Conservation (phyloP, 176 grass and related monocot genomes). For the Olyra latifolia region DNA sequence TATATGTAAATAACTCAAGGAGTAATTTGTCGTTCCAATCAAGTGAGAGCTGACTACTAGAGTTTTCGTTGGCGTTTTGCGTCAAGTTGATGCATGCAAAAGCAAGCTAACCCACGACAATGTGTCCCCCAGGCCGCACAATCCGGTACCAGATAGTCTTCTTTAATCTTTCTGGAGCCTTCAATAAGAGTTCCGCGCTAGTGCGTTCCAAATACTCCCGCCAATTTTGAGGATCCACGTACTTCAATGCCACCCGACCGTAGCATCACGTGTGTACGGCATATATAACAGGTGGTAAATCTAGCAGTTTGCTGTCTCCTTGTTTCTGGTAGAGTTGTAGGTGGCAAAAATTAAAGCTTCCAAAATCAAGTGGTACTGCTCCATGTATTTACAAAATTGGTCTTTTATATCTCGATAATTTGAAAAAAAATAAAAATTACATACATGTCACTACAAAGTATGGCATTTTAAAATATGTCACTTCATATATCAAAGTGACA, state of each 20-base stretch:
- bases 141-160: neutral
- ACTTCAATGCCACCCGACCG: neutral
- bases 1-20: neutral
- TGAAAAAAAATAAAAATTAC: too few species aligned
- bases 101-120: neutral
- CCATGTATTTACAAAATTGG: too few species aligned
- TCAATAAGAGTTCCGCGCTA: neutral
- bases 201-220: neutral
- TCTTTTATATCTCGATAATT: too few species aligned
- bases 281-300: neutral
- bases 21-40: neutral
- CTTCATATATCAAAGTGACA: too few species aligned
- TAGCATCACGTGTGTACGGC: neutral
- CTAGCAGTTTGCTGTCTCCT: neutral
- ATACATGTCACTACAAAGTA: too few species aligned
- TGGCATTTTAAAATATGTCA: too few species aligned
- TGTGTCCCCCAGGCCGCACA: neutral
- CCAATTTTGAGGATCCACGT: neutral
- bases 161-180: neutral
- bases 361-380: too few species aligned
- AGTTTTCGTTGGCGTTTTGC: neutral
- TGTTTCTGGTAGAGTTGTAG: neutral
- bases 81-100: neutral
- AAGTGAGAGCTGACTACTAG: neutral
- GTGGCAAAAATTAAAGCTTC: too few species aligned